Evolutionary conservation across 306 rosid species (phyloP).

Genomic region (Vigna hirtella): DNA sequence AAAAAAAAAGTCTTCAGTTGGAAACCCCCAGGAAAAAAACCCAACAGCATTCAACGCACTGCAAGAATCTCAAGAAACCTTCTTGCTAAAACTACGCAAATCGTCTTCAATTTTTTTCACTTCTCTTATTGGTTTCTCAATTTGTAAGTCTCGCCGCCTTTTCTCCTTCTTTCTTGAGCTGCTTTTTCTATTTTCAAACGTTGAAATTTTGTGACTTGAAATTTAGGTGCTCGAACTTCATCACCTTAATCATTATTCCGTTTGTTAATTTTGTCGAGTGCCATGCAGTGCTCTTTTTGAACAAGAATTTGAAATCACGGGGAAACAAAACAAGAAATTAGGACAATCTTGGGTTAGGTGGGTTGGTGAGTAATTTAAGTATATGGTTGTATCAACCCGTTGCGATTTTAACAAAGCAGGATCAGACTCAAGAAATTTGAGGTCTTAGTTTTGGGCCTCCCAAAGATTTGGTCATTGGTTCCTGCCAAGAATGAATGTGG

Average conservation of each 20-base stretch:
- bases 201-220: conserved; percentile 14
- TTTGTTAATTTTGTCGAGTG: not conserved
- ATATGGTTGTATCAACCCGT: not conserved
- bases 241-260: conserved; percentile 14
- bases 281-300: conserved; percentile 53
- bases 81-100: not conserved
- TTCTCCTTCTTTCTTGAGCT: not conserved
- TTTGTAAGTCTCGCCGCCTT: conserved; percentile 50
- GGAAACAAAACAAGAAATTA: conserved; percentile 36
- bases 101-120: conserved; percentile 3
- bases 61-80: conserved; percentile 24
- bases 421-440: conserved; percentile 41
- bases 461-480: conserved; percentile 33
- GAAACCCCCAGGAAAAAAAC: conserved; percentile 44
- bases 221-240: not conserved
- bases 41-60: conserved; percentile 20
- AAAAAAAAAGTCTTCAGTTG: conserved; percentile 9
- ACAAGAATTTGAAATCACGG: conserved; percentile 39
- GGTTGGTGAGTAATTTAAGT: conserved; percentile 35
- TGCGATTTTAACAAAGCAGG: conserved; percentile 46
- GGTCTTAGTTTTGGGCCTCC: conserved; percentile 38
- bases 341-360: conserved; percentile 26
- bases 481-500: conserved; percentile 74
- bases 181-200: not conserved
- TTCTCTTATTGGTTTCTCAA: conserved; percentile 24